Percentiles rank a stretch among this genome's conserved stretches.
Conservation (phyloP, 1,284 basidiomycete species). For the Cronartium quercuum region DNA sequence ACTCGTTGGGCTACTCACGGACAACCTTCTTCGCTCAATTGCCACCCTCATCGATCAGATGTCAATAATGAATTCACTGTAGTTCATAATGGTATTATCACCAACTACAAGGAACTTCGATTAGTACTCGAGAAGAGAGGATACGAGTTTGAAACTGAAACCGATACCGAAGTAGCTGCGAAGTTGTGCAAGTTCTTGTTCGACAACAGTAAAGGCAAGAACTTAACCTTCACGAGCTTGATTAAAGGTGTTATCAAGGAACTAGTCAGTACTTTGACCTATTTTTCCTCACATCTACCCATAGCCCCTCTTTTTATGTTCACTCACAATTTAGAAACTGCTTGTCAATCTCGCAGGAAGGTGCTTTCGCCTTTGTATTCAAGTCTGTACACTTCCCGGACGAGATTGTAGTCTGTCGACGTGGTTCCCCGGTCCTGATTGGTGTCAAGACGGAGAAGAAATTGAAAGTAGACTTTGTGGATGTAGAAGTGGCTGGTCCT, state of each 20-base stretch:
- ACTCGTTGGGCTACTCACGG: constrained; percentile 99
- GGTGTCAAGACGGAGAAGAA: constrained; percentile 99
- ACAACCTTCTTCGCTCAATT: constrained; percentile 63
- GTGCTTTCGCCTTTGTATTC: constrained; percentile 99
- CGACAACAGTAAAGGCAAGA: constrained; percentile 84
- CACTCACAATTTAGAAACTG: neutral
- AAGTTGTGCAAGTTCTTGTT: constrained; percentile 95
- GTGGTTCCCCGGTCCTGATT: constrained; percentile 91
- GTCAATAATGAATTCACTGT: constrained; percentile 75
- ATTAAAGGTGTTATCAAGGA: constrained; percentile 96
- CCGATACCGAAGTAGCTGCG: constrained; percentile 95
- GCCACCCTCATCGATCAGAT: constrained; percentile 91
- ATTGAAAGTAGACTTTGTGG: constrained; percentile 99
- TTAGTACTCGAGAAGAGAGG: constrained; percentile 93
- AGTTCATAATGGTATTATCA: constrained; percentile 99
- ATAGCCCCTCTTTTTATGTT: neutral
- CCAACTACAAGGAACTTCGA: constrained; percentile 75
- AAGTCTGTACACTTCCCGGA: constrained; percentile 95
- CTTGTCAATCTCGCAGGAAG: constrained; percentile 55
- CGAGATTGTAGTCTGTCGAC: constrained; percentile 89
- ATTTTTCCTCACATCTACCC: neutral
- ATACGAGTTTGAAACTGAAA: constrained; percentile 89
- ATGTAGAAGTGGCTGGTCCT: constrained; percentile 82
- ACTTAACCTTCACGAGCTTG: constrained; percentile 80
- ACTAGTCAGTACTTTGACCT: constrained; percentile 56